Evolutionary conservation across 495 filamentous ascomycete genomes (phyloP).

Genomic region (Aspergillus panamensis): DNA sequence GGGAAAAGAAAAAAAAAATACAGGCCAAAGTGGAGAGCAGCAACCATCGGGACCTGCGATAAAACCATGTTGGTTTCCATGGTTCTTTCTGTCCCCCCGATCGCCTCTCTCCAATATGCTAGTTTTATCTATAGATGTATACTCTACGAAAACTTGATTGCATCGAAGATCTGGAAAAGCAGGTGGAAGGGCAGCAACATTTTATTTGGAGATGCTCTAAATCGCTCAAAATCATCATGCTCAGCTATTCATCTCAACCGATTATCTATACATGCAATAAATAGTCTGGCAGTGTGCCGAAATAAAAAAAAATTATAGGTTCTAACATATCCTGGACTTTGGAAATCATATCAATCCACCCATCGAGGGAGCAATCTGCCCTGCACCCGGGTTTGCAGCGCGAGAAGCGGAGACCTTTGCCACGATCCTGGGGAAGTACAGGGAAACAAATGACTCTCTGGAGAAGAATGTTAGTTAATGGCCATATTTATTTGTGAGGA

Average conservation of each 20-base stretch:
- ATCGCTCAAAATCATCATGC: not conserved
- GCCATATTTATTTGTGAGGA: not conserved
- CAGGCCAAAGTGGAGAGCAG: slow-evolving; percentile 1
- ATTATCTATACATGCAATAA: not conserved
- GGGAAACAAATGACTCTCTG: slow-evolving; percentile 48
- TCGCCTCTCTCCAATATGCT: no score
- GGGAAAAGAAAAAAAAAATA: not conserved
- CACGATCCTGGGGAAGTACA: slow-evolving; percentile 51
- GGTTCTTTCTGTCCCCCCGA: not conserved
- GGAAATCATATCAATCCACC: not conserved
- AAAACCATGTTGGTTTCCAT: no score
- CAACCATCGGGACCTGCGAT: not conserved
- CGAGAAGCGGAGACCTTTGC: slow-evolving; percentile 32
- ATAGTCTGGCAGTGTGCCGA: not conserved
- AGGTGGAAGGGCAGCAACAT: no score
- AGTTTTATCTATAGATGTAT: not conserved
- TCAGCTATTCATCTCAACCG: not conserved
- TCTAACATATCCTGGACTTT: not conserved
- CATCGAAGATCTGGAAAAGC: no score
- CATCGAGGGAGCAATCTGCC: not conserved
- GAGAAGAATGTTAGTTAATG: slow-evolving; percentile 15
- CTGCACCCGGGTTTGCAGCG: not conserved
- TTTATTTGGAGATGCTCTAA: no score
- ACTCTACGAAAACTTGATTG: not conserved
- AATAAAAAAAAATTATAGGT: not conserved